A percentile compares a stretch with the other conserved stretches of the same genome.
Evolutionary conservation across 1,139 yeast species (phyloP).

Genomic region (Yamadazyma sp.): DNA sequence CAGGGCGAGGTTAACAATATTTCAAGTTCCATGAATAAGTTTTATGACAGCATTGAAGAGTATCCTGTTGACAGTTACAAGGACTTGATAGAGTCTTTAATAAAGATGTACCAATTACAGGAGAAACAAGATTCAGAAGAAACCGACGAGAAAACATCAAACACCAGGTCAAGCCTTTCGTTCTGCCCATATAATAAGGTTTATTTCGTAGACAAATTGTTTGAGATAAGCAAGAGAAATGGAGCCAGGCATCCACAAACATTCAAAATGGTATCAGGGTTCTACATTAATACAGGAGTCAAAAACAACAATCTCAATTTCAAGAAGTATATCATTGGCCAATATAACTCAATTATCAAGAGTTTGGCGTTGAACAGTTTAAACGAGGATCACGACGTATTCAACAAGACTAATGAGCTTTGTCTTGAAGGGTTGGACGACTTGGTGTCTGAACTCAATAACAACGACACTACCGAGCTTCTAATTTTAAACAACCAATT

Average conservation of each 20-base stretch:
- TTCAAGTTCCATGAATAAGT: slow-evolving; percentile 54
- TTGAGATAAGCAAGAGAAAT: slow-evolving; percentile 50
- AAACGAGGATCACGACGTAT: slow-evolving; percentile 17
- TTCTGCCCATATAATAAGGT: slow-evolving; percentile 43
- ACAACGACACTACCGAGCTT: slow-evolving; percentile 25
- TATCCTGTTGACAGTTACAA: slow-evolving; percentile 52
- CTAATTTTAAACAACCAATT: slow-evolving; percentile 54
- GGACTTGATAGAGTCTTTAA: slow-evolving; percentile 45
- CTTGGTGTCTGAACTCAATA: slow-evolving; percentile 32
- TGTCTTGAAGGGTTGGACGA: slow-evolving; percentile 28
- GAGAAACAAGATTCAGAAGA: slow-evolving; percentile 2
- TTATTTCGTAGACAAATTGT: slow-evolving; percentile 37
- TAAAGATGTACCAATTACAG: slow-evolving; percentile 27
- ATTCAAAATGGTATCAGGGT: slow-evolving; percentile 49
- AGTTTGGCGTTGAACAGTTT: slow-evolving; percentile 44
- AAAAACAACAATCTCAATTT: slow-evolving; percentile 17
- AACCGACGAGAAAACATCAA: slow-evolving; percentile 1
- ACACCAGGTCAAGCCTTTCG: slow-evolving; percentile 2
- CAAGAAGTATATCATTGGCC: slow-evolving; percentile 27
- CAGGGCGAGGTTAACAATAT: slow-evolving; percentile 52
- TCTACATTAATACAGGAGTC: slow-evolving; percentile 37
- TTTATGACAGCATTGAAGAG: slow-evolving; percentile 60
- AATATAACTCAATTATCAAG: slow-evolving; percentile 51
- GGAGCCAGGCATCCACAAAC: slow-evolving; percentile 45
- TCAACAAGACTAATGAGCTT: slow-evolving; percentile 21